Conservation (phyloP, 352 stramenopile species). For the Pythium apleroticum region DNA sequence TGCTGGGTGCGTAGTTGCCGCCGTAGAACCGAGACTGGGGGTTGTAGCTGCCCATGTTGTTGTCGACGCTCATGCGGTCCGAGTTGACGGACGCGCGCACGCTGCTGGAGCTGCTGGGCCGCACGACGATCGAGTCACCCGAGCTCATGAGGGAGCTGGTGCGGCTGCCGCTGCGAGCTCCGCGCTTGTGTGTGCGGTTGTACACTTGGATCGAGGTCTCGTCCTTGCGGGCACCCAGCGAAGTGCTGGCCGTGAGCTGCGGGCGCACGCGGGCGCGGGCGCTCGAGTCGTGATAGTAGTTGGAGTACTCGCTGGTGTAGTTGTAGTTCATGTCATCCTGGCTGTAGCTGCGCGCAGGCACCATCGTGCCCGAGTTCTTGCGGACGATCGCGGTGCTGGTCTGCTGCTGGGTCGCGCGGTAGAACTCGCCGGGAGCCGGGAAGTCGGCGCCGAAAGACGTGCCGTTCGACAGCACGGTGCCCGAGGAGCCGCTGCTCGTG, state of each 20-base stretch:
- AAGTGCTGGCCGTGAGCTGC: slow-evolving; percentile 17
- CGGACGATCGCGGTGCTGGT: slow-evolving; percentile 42
- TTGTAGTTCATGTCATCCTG: slow-evolving; percentile 29
- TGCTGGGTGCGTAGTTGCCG: slow-evolving; percentile 51
- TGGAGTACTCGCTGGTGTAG: slow-evolving; percentile 7
- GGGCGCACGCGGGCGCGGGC: neutral
- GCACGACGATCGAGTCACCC: slow-evolving; percentile 58
- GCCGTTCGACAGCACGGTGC: slow-evolving; percentile 44
- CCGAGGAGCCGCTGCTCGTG: slow-evolving; percentile 28
- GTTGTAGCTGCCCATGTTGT: slow-evolving; percentile 73
- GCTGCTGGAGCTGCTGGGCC: slow-evolving; percentile 47
- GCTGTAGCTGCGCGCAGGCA: slow-evolving; percentile 28
- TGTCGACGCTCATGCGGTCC: slow-evolving; percentile 73
- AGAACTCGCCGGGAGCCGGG: slow-evolving; percentile 32
- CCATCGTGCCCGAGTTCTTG: slow-evolving; percentile 56
- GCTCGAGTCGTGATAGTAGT: slow-evolving; percentile 5
- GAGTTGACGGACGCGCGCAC: slow-evolving; percentile 44
- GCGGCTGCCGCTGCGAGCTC: slow-evolving; percentile 9
- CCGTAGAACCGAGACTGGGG: slow-evolving; percentile 44
- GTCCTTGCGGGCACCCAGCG: slow-evolving; percentile 27
- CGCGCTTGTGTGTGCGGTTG: slow-evolving; percentile 36
- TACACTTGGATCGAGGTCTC: slow-evolving; percentile 70
- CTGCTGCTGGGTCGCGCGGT: slow-evolving; percentile 23
- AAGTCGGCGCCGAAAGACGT: slow-evolving; percentile 32
- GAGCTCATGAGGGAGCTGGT: slow-evolving; percentile 30